Conservation (phyloP, 2,329 filamentous ascomycete species). For the Cladorrhinum sp. region DNA sequence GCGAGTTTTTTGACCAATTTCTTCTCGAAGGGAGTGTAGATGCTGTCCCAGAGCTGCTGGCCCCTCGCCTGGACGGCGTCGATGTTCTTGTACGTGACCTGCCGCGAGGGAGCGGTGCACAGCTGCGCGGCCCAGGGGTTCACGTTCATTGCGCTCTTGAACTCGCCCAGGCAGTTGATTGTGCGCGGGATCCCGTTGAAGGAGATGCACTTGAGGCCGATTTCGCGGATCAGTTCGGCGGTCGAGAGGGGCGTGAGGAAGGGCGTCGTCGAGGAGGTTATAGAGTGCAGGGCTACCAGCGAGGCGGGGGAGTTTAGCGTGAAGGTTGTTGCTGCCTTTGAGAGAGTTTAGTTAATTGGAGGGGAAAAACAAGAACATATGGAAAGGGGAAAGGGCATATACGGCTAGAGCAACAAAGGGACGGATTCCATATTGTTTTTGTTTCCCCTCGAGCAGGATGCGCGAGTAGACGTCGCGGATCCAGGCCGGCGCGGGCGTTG, state of each 20-base stretch:
- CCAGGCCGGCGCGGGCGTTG: conserved; percentile 59
- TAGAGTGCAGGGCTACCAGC: conserved; percentile 59
- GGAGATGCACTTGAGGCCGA: conserved; percentile 73
- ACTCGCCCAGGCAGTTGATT: conserved; percentile 74
- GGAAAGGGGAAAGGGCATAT: not conserved
- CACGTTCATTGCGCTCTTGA: conserved; percentile 51
- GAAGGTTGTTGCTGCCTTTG: conserved; percentile 73
- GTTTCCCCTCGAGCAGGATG: conserved; percentile 60
- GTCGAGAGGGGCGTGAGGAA: conserved; percentile 41
- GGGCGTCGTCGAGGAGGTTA: conserved; percentile 37
- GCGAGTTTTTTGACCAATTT: conserved; percentile 71
- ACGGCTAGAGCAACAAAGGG: conserved; percentile 66
- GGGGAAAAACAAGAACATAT: not conserved
- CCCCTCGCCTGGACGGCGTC: conserved; percentile 56
- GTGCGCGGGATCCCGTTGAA: conserved; percentile 81
- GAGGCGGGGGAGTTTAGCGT: conserved; percentile 83
- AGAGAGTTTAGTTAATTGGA: not conserved
- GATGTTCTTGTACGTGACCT: conserved; percentile 51
- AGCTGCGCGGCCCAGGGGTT: conserved; percentile 48
- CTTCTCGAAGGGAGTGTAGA: conserved; percentile 71
- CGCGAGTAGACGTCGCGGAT: conserved; percentile 63
- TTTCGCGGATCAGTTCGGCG: conserved; percentile 71
- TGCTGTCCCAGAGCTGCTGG: conserved; percentile 66
- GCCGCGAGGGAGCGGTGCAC: conserved; percentile 54
- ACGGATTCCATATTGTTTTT: conserved; percentile 59